Percentiles rank a stretch among this genome's conserved stretches.
phyloP scores from a whole-genome alignment of 805 yeast genomes.

The Candida wancherniae region DNA sequence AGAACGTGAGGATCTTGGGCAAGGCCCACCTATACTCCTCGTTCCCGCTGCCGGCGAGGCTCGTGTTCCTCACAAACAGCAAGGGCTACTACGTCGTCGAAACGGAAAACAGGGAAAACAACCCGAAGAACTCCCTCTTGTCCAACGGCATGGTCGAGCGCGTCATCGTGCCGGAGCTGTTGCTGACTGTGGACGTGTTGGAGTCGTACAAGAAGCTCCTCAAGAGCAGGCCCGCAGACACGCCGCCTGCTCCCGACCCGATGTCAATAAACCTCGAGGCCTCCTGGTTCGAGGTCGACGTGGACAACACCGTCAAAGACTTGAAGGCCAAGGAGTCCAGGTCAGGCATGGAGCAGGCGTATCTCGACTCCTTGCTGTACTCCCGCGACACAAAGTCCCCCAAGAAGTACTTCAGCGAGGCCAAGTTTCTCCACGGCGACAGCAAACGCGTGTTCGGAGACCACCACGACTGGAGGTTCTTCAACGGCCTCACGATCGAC shows the following conservation, averaged over 20 bases:
- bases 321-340: conserved; percentile 7
- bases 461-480: conserved; percentile 23
- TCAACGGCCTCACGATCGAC: conserved; percentile 13
- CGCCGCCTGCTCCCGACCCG: conserved; percentile 1
- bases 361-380: conserved; percentile 16
- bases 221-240: conserved; percentile 5
- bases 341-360: conserved; percentile 13
- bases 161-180: conserved; percentile 1
- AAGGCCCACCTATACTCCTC: conserved; percentile 24
- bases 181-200: conserved; percentile 10
- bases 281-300: conserved; percentile 23
- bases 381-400: conserved; percentile 13
- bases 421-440: conserved; percentile 7
- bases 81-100: conserved; percentile 20
- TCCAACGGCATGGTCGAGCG: conserved; percentile 20
- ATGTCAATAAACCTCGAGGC: conserved; percentile 15
- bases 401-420: conserved; percentile 14
- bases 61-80: conserved; percentile 26
- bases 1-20: conserved; percentile 25
- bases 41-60: conserved; percentile 26
- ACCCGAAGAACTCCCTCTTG: conserved; percentile 18
- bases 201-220: conserved; percentile 15
- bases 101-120: conserved; percentile 15
- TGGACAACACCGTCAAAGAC: conserved; percentile 20
- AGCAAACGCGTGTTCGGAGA: conserved; percentile 4